These are phyloP conservation scores for Zygnema circumcarinatum DNA, from an alignment of 139 green algal species.

Conservation along the genomic window DNA sequence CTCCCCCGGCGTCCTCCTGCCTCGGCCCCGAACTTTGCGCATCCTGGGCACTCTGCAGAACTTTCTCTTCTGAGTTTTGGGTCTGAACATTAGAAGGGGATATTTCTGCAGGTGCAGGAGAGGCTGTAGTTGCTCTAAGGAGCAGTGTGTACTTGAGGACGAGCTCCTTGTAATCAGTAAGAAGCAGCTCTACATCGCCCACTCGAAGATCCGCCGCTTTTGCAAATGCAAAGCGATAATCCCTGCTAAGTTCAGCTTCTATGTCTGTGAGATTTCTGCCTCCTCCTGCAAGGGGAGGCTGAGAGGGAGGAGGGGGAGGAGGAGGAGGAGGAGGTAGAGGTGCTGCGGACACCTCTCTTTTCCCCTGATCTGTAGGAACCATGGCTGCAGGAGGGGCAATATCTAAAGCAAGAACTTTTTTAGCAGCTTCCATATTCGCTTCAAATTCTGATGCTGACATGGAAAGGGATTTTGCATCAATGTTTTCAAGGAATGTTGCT, in stretches of 20 bases:
- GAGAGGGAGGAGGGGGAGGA: not conserved
- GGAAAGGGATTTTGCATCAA: conserved; percentile 47
- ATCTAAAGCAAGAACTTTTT: conserved; percentile 5
- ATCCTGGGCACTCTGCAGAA: too few relatives aligned
- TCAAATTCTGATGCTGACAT: conserved; percentile 42
- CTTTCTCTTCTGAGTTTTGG: too few relatives aligned
- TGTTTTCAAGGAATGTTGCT: conserved; percentile 57
- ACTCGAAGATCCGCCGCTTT: conserved; percentile 70
- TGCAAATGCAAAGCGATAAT: conserved; percentile 74
- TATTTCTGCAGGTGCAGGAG: too few relatives aligned
- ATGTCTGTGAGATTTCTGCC: not conserved
- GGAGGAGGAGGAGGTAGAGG: not conserved
- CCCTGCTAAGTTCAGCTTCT: conserved; percentile 21
- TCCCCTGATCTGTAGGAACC: not conserved
- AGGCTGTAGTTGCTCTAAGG: not conserved
- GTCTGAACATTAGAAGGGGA: too few relatives aligned
- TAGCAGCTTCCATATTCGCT: conserved; percentile 2
- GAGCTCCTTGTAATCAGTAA: conserved; percentile 84
- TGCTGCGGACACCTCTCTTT: not conserved
- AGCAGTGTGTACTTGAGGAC: conserved; percentile 76
- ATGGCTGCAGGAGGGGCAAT: not conserved
- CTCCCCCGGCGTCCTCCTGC: too few relatives aligned
- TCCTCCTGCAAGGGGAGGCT: not conserved
- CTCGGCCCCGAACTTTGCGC: too few relatives aligned
- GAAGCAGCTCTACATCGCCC: conserved; percentile 74